phyloP scores from a whole-genome alignment of 176 grass and related monocot species.

The Carex cristatella region DNA sequence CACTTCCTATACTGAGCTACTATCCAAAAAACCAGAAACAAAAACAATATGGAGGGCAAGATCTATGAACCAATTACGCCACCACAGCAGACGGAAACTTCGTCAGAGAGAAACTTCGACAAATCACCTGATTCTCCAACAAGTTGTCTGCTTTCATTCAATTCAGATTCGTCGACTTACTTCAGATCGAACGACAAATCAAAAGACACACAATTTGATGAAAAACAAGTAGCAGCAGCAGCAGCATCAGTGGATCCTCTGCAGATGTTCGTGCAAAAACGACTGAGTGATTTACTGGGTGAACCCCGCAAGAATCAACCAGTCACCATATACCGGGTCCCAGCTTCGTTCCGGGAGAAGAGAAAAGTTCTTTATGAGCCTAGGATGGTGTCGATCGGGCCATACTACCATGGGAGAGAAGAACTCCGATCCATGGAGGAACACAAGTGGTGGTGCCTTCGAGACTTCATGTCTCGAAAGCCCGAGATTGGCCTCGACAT shows the following conservation, averaged over 20 bases:
- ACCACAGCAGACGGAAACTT: no score
- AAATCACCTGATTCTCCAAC: no score
- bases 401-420: neutral
- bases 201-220: neutral
- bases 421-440: conserved; percentile 15
- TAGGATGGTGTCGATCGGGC: conserved; percentile 18
- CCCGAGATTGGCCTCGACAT: neutral
- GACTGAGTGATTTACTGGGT: neutral
- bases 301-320: neutral
- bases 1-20: no score
- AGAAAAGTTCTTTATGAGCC: conserved; percentile 19
- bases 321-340: conserved; percentile 11
- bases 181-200: neutral
- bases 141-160: no score
- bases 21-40: no score
- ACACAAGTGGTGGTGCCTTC: conserved; percentile 22
- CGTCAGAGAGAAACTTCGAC: no score
- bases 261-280: neutral
- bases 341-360: conserved; percentile 8
- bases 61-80: no score
- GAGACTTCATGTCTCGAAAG: conserved; percentile 7
- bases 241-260: neutral
- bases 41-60: no score
- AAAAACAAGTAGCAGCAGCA: neutral
- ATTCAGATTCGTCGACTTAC: no score